phyloP scores from a whole-genome alignment of 306 rosid species.

The Castanopsis chinensis region DNA sequence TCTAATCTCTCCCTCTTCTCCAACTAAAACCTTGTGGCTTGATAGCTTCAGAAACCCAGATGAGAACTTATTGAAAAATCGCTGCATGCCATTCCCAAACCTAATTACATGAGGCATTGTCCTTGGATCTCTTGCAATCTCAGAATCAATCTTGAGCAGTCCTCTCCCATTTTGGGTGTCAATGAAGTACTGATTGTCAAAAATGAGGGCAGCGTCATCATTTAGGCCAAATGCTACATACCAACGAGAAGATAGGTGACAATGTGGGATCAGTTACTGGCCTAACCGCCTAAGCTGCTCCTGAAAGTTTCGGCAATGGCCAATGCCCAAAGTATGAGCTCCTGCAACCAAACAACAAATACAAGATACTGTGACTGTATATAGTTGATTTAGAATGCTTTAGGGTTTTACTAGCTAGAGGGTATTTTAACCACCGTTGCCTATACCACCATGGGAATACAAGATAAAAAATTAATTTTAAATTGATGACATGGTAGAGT shows the following conservation, averaged over 20 bases:
- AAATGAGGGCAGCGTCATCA: not conserved
- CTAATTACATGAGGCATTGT: not conserved
- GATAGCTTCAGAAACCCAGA: not conserved
- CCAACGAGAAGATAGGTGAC: not conserved
- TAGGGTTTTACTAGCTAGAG: too few relatives aligned
- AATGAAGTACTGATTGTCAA: slow-evolving; percentile 6
- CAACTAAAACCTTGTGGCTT: not conserved
- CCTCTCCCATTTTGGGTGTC: slow-evolving; percentile 1
- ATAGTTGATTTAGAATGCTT: too few relatives aligned
- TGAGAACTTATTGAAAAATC: not conserved
- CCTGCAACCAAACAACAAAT: too few relatives aligned
- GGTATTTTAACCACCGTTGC: too few relatives aligned
- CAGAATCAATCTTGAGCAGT: not conserved
- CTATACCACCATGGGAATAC: too few relatives aligned
- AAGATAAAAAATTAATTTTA: too few relatives aligned
- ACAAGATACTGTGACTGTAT: too few relatives aligned
- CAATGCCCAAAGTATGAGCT: too few relatives aligned
- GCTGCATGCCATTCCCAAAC: not conserved
- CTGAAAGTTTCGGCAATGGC: not conserved
- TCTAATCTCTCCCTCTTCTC: slow-evolving; percentile 2
- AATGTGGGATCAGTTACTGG: not conserved
- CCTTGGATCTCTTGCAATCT: not conserved
- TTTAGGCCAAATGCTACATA: not conserved
- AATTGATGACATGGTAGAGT: too few relatives aligned
- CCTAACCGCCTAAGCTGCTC: not conserved